Base-by-base conservation (phyloP, 2,329 filamentous ascomycete genomes). In the Alternaria tenuissima region DNA sequence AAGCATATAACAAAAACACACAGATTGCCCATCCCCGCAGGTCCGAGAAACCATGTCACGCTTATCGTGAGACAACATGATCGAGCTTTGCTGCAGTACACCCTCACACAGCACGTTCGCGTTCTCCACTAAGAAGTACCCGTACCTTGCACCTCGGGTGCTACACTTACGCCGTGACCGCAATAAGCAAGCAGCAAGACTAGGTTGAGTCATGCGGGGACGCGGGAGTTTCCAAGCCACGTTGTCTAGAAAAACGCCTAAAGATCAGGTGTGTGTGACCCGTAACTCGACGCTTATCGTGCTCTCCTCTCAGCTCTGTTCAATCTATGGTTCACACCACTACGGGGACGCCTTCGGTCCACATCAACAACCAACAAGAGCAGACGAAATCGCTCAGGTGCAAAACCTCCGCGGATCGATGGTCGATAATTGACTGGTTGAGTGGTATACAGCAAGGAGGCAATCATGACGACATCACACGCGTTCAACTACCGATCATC, bases 121-220 rank as follows among this genome's bases (percentile, higher is more conserved):
- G 20, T 53, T 42, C 26, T 24, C 39, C 39, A 16, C 30, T 44
- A 24, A 32, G 24, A 38, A 49, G 42, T 44, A 56, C 46, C 52
- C 52, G 57, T 56, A 59, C 57, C 52, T 59, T 59, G 57, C 52
- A 44, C 46, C 32, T 59, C 44, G 46, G 52, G 52, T 59, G 46
- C 52, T 56, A 59, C 57, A 36, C 20, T 26, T 28, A 38, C 38
- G 42, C 55, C 34, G 30, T 39, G 47, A 44, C 46, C 41, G 46
- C 57, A 46, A 51, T 38, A 39, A 46, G 44, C 52, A 48, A 36
- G 12, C 43, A 34, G 20, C 26, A 39, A 55, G 34, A 49, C 47
- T 47, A 41, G 52, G 52, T 51, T 51, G 24, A 52, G 14, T 36
- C 57, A 56, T 59, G 52, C 39, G 52, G 57, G 26, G 44, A 24